These are phyloP conservation scores for Microascus cirrosus DNA, from an alignment of 2,329 filamentous ascomycete genomes.

Conservation along the genomic window DNA sequence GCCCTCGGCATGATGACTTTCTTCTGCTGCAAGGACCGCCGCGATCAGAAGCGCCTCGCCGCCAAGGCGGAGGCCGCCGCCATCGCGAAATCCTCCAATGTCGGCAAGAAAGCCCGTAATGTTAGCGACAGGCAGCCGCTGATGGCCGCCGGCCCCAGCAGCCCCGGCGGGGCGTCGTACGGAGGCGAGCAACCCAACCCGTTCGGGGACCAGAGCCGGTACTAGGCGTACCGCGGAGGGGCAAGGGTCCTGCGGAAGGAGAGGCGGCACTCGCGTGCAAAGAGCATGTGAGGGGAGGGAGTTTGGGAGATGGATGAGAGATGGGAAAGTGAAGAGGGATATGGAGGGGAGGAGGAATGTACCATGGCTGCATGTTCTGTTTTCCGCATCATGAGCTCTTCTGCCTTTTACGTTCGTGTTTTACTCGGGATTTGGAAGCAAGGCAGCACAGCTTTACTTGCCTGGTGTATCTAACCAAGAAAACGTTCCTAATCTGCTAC, in stretches of 20 bases:
- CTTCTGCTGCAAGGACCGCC: constrained; percentile 39
- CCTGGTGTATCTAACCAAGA: too few relatives aligned
- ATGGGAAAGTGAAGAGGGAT: not conserved
- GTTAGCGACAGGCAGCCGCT: constrained; percentile 22
- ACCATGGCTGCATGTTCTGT: not conserved
- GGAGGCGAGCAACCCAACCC: constrained; percentile 15
- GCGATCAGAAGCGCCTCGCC: constrained; percentile 27
- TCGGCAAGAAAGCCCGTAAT: constrained; percentile 27
- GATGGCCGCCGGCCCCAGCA: constrained; percentile 14
- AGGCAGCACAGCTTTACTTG: too few relatives aligned
- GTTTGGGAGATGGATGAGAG: not conserved
- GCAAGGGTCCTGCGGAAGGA: not conserved
- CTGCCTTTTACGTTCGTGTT: not conserved
- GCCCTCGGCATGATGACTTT: constrained; percentile 30
- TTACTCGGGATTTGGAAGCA: not conserved
- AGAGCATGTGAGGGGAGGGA: not conserved
- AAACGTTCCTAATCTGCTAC: too few relatives aligned
- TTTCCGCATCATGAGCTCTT: not conserved
- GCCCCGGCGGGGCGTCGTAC: not conserved
- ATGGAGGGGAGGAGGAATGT: not conserved
- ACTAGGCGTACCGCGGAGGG: constrained; percentile 1
- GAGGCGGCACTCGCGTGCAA: constrained; percentile 4
- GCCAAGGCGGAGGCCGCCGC: constrained; percentile 38
- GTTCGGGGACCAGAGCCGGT: constrained; percentile 21
- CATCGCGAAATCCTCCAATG: constrained; percentile 31